A percentile compares a stretch with the other conserved stretches of the same genome.
Conservation (phyloP, 129 eudicot species). For the Tagetes erecta region DNA sequence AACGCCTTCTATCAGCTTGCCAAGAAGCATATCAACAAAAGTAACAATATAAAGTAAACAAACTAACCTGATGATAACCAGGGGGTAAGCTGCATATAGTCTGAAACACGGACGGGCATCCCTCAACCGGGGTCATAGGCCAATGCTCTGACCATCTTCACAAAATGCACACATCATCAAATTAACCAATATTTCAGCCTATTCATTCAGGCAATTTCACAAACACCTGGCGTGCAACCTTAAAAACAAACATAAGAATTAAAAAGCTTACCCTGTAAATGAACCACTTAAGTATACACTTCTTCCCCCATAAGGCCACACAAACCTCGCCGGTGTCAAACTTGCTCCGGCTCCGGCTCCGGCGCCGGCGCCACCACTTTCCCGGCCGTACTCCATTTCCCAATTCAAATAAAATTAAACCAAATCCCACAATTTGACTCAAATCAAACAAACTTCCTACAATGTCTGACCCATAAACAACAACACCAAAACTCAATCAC, state of each 20-base stretch:
- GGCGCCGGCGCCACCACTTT: slow-evolving; percentile 35
- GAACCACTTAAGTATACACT: slow-evolving; percentile 79
- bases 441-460: slow-evolving; percentile 13
- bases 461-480: neutral
- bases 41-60: slow-evolving; percentile 5
- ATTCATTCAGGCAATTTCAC: slow-evolving; percentile 21
- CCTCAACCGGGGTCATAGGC: slow-evolving; percentile 92
- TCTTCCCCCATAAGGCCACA: slow-evolving; percentile 95
- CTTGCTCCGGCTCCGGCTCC: slow-evolving; percentile 41
- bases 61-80: slow-evolving; percentile 84
- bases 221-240: slow-evolving; percentile 20
- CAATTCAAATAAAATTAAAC: slow-evolving; percentile 23
- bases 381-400: slow-evolving; percentile 61
- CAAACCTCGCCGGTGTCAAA: slow-evolving; percentile 70
- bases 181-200: neutral
- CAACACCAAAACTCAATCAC: neutral
- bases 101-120: slow-evolving; percentile 85
- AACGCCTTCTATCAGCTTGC: neutral
- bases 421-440: slow-evolving; percentile 15
- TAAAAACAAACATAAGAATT: neutral
- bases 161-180: slow-evolving; percentile 4
- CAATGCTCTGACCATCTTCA: slow-evolving; percentile 83
- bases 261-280: slow-evolving; percentile 69
- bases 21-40: neutral
- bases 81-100: slow-evolving; percentile 82